Evolutionary conservation across 148 eudicot genomes (phyloP), one percentile per base, ranked within the genome.

Genomic region (Fagopyrum tataricum): DNA sequence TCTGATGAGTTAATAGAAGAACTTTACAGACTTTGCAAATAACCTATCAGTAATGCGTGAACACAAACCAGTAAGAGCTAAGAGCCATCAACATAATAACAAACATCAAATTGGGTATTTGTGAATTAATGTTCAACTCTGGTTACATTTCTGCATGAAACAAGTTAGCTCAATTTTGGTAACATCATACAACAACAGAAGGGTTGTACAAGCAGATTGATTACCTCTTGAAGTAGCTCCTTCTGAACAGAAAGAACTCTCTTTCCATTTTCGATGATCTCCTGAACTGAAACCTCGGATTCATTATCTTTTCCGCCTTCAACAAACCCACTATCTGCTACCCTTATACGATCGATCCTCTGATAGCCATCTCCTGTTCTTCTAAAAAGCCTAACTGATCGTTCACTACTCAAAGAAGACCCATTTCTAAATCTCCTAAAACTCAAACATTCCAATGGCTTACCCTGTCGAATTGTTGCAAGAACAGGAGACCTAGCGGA

Each of bases 251-350:
- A 92, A 9, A 92, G 66, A 73, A 87, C 90, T 82, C 87, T 90
- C 79, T 88, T 88, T 77, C 93, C 88, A 84, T 88, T 96, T 52
- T 92, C 87, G 83, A 90, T 86, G 7, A 96, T 84, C 69, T 87
- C 96, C 75, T 92, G 85, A 67, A 96, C 76, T 4, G 91, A 85
- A 78, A 90, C 96, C 7, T 86, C 91, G 37, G 79, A 46, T 17
- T 76, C 89, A 15, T 78, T 79, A 6, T 62, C 79, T 31, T 77
- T 75, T 61, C 75, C 84, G 42, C 76, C 80, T 48, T 80, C 90
- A 74, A 40, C 80, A 7, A 80, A 79, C 11, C 62, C 90, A 52
- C 77, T 67, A 2, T 62, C 68, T 26, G 26, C 75, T 17, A 94
- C 97, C 79, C 73, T 84, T 6, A 84, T 78, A 61, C 62, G 67